Conservation (phyloP, 495 filamentous ascomycete genomes). For the Aspergillus avenaceus region DNA sequence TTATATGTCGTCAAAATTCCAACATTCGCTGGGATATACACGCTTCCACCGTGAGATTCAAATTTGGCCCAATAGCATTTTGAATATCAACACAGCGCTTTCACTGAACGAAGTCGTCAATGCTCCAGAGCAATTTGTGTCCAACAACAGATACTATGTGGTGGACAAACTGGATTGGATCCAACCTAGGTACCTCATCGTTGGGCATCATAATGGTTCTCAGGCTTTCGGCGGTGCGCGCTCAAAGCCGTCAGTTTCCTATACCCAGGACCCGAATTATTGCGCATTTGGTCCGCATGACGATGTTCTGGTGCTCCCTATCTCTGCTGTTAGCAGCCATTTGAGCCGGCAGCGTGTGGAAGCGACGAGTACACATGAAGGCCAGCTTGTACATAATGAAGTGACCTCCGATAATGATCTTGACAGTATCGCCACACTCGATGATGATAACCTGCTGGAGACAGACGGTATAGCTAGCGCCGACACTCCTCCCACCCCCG, state of each 20-base stretch:
- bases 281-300: slow-evolving; percentile 34
- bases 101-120: slow-evolving; percentile 89
- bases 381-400: no score
- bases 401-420: slow-evolving; percentile 6
- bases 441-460: slow-evolving; percentile 12
- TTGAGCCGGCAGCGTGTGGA: no score
- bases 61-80: slow-evolving; percentile 61
- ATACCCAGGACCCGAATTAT: slow-evolving; percentile 52
- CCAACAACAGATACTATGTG: slow-evolving; percentile 59
- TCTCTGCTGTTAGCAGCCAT: slow-evolving; percentile 43
- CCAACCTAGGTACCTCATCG: slow-evolving; percentile 84
- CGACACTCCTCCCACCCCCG: not conserved
- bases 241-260: slow-evolving; percentile 30
- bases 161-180: slow-evolving; percentile 82
- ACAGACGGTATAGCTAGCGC: not conserved
- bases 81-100: slow-evolving; percentile 58
- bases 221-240: not conserved
- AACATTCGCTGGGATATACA: slow-evolving; percentile 56
- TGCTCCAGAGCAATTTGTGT: slow-evolving; percentile 55
- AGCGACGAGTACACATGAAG: no score
- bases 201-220: slow-evolving; percentile 28
- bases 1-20: slow-evolving; percentile 64
- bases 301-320: slow-evolving; percentile 42
- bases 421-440: slow-evolving; percentile 9
- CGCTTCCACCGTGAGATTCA: not conserved